Percentiles rank a stretch among this genome's conserved stretches.
phyloP scores from a whole-genome alignment of 306 rosid species.

The Vigna trinervia region DNA sequence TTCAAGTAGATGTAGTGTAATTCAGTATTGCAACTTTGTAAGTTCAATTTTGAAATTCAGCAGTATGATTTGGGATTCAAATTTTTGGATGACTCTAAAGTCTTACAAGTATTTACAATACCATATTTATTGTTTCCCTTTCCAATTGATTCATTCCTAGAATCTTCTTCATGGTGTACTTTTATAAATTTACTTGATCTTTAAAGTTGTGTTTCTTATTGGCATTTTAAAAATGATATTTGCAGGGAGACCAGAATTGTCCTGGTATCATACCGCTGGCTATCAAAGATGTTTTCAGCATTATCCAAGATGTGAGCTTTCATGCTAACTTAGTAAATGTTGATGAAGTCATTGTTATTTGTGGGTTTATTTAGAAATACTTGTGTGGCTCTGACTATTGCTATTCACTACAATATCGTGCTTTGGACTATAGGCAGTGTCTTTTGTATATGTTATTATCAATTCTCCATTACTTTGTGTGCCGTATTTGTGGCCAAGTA shows the following conservation, averaged over 20 bases:
- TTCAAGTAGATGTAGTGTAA: not conserved
- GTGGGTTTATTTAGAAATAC: constrained; percentile 1
- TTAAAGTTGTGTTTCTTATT: constrained; percentile 37
- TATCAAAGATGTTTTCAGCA: constrained; percentile 97
- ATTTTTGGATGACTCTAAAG: constrained; percentile 7
- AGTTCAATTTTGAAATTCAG: constrained; percentile 31
- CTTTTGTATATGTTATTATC: constrained; percentile 27
- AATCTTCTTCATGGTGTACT: constrained; percentile 22
- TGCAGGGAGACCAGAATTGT: constrained; percentile 90
- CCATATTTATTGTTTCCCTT: constrained; percentile 1
- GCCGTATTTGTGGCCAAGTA: not conserved
- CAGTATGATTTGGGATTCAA: constrained; percentile 25
- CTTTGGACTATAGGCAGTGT: constrained; percentile 16
- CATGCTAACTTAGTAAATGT: constrained; percentile 32
- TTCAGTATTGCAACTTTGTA: constrained; percentile 6
- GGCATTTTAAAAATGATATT: constrained; percentile 37
- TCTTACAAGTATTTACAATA: constrained; percentile 6
- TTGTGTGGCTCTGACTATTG: constrained; percentile 12
- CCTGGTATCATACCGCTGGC: constrained; percentile 98
- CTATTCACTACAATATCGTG: constrained; percentile 15
- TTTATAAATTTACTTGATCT: constrained; percentile 25
- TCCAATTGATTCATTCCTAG: constrained; percentile 11
- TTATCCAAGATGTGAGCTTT: constrained; percentile 92
- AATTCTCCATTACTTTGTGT: constrained; percentile 26
- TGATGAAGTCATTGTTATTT: constrained; percentile 21